A percentile compares a stretch with the other conserved stretches of the same genome.
Conservation (phyloP, 306 rosid genomes). For the Echinosophora koreensis region DNA sequence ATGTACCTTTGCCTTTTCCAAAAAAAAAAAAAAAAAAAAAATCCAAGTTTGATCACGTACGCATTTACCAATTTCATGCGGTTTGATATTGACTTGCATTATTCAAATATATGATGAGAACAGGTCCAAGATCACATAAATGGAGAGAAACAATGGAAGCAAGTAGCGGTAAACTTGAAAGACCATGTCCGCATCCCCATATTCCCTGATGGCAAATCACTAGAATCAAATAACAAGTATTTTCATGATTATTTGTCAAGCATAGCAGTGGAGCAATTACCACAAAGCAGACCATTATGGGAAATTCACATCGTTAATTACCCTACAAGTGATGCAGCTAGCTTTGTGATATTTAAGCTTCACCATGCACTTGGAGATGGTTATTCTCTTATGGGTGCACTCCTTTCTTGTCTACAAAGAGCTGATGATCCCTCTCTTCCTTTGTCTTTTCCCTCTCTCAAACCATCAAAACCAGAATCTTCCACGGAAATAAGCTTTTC, state of each 20-base stretch:
- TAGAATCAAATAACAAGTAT: slow-evolving; percentile 44
- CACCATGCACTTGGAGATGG: slow-evolving; percentile 83
- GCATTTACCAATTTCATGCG: not conserved
- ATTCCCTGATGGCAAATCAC: slow-evolving; percentile 40
- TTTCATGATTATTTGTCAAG: slow-evolving; percentile 55
- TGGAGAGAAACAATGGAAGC: slow-evolving; percentile 63
- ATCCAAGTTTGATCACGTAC: not conserved
- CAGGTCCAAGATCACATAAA: slow-evolving; percentile 49
- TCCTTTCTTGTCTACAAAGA: slow-evolving; percentile 64
- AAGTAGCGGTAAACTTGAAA: slow-evolving; percentile 54
- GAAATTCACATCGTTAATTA: slow-evolving; percentile 61
- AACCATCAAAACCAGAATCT: slow-evolving; percentile 12
- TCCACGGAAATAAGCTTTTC: not conserved
- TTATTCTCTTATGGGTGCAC: slow-evolving; percentile 69
- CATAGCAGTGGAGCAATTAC: slow-evolving; percentile 44
- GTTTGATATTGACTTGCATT: not conserved
- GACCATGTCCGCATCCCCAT: slow-evolving; percentile 56
- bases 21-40: too few relatives aligned
- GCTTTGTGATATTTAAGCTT: slow-evolving; percentile 54
- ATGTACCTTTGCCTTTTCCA: too few relatives aligned
- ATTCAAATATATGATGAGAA: not conserved
- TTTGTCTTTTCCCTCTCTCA: slow-evolving; percentile 58
- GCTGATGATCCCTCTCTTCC: slow-evolving; percentile 66
- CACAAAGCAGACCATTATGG: slow-evolving; percentile 63
- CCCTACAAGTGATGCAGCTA: slow-evolving; percentile 55